Evolutionary conservation across 2,329 filamentous ascomycete genomes (phyloP), one percentile per base, ranked within the genome.

Genomic region (Talaromyces sp.): DNA sequence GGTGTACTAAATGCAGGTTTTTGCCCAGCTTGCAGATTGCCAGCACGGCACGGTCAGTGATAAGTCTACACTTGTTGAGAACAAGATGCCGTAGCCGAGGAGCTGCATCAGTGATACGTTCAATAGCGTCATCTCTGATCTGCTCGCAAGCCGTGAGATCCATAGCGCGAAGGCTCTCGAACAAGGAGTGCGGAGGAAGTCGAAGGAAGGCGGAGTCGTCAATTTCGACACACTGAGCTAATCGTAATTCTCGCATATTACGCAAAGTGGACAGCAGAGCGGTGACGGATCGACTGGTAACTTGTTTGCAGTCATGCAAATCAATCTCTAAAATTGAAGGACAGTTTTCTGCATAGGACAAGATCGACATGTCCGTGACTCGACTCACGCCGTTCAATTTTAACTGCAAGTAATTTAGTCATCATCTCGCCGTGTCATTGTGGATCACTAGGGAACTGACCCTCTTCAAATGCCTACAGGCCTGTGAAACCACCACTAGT

Each of bases 281-380:
- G 0, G 91, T 93, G 56, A 99, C 85, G 0, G 95, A 91, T 25
- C 87, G 84, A 72, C 96, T 95, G 66, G 90, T 90, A 67, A 99
- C 87, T 52, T 87, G 83, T 61, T 82, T 83, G 79, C 95, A 96
- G 69, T 92, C 89, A 69, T 96, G 91, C 14, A 99, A 84, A 73
- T 99, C 95, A 65, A 99, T 96, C 76, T 99, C 95, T 66, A 99
- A 87, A 35, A 99, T 92, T 68, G 96, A 93, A 12, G 88, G 91
- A 74, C 93, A 97, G 76, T 96, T 86, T 52, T 88, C 82, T 5
- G 95, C 93, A 73, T 99, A 96, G 3, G 92, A 90, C 63, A 91
- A 81, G 66, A 98, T 88, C 6, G 92, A 88, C 56, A 84, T 82
- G 73, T 98, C 92, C 42, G 89, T 92, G 37, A 97, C 81, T 76